A percentile compares a stretch with the other conserved stretches of the same genome.
phyloP scores from a whole-genome alignment of 2,329 filamentous ascomycete species.

The Fusarium tupiense region DNA sequence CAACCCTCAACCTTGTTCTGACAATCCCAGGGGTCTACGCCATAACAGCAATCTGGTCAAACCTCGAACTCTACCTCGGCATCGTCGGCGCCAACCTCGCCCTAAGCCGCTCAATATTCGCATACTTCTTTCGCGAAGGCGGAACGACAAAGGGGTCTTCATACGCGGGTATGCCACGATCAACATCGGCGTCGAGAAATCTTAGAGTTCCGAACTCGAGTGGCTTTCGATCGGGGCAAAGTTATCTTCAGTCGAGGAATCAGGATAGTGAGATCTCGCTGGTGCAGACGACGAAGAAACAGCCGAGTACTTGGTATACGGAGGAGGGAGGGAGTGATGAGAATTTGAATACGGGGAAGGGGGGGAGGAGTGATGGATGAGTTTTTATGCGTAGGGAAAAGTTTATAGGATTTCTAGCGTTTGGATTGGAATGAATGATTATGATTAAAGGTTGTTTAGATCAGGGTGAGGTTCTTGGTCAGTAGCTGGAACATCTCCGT shows the following conservation, averaged over 20 bases:
- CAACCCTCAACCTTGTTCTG: not conserved
- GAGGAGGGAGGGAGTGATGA: not conserved
- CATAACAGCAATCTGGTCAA: constrained; percentile 51
- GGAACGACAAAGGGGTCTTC: constrained; percentile 10
- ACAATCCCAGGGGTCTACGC: constrained; percentile 42
- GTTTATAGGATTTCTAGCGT: not conserved
- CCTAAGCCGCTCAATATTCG: constrained; percentile 35
- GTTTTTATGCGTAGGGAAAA: not conserved
- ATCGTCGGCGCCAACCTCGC: constrained; percentile 49
- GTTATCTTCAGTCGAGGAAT: not conserved
- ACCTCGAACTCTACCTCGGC: constrained; percentile 51
- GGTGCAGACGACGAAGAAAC: constrained; percentile 14
- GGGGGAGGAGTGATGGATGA: not conserved
- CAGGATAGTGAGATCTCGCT: constrained; percentile 37
- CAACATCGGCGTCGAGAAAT: constrained; percentile 13
- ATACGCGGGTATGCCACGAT: not conserved
- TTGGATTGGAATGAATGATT: too few relatives aligned
- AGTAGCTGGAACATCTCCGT: not conserved
- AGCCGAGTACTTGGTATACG: constrained; percentile 8
- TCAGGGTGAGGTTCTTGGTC: not conserved
- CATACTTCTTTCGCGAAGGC: constrained; percentile 18
- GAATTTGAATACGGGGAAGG: not conserved
- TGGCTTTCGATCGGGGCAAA: constrained; percentile 9
- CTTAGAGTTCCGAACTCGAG: constrained; percentile 12
- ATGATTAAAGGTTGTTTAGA: too few relatives aligned